phyloP scores from a whole-genome alignment of 1,284 basidiomycete genomes.

The Earliella scabrosa region DNA sequence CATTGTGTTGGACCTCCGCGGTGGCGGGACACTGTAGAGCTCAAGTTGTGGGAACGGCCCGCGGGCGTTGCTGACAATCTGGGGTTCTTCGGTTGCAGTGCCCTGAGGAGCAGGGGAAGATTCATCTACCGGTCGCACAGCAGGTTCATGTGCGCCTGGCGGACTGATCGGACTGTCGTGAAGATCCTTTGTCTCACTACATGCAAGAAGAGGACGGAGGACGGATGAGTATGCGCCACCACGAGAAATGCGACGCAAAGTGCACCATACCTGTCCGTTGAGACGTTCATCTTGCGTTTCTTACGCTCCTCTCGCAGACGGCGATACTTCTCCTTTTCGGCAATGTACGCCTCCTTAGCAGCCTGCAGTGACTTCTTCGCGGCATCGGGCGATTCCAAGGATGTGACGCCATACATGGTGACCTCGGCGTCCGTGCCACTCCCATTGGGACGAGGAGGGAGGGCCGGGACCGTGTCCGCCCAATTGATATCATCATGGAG shows the following conservation, averaged over 20 bases:
- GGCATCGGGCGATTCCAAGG: constrained; percentile 39
- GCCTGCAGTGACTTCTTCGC: constrained; percentile 64
- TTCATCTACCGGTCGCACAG: constrained; percentile 8
- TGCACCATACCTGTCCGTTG: constrained; percentile 37
- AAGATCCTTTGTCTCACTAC: constrained; percentile 19
- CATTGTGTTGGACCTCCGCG: constrained; percentile 33
- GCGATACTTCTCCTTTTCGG: constrained; percentile 70
- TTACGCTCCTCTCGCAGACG: constrained; percentile 56
- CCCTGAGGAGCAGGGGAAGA: constrained; percentile 4
- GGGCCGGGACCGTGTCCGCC: constrained; percentile 16
- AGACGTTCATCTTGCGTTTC: constrained; percentile 36
- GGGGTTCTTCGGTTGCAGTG: constrained; percentile 21
- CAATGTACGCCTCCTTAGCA: constrained; percentile 69
- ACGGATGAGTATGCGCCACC: no score
- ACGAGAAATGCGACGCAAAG: no score
- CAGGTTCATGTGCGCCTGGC: constrained; percentile 4
- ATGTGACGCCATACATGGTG: constrained; percentile 30
- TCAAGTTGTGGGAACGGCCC: constrained; percentile 63
- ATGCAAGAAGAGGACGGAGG: no score
- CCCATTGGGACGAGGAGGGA: constrained; percentile 11
- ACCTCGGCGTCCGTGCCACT: constrained; percentile 19
- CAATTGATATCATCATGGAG: constrained; percentile 15
- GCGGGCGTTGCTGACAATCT: constrained; percentile 62
- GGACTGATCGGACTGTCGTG: constrained; percentile 17
- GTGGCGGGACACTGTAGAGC: constrained; percentile 57